Evolutionary conservation across 805 yeast species (phyloP).

Genomic region (Zygosaccharomyces rouxii): DNA sequence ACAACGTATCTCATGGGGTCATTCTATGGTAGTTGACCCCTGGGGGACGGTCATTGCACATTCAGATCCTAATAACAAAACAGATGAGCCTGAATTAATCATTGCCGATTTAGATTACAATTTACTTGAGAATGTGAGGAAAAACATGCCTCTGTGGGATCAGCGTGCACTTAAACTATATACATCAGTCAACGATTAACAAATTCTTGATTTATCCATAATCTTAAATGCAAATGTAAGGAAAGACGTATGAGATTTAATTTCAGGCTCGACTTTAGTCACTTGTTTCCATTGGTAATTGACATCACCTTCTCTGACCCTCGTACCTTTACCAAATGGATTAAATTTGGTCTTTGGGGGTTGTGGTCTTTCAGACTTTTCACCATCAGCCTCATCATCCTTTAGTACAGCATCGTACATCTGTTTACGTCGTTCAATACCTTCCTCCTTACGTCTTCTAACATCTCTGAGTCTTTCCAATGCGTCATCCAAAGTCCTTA

Average conservation of each 20-base stretch:
- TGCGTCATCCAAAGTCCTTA: constrained; percentile 74
- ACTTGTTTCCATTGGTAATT: constrained; percentile 77
- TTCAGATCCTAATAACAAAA: constrained; percentile 41
- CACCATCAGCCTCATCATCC: constrained; percentile 24
- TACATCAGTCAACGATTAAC: neutral
- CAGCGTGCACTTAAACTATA: constrained; percentile 47
- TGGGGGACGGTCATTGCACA: constrained; percentile 78
- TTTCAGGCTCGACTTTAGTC: constrained; percentile 76
- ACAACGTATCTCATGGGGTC: constrained; percentile 76
- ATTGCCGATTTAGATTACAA: constrained; percentile 64
- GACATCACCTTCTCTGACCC: constrained; percentile 84
- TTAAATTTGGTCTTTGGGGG: constrained; percentile 58
- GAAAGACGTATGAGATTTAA: constrained; percentile 91
- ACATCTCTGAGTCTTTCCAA: constrained; percentile 76
- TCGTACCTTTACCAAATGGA: constrained; percentile 88
- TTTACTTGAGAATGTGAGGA: constrained; percentile 47
- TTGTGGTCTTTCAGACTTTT: constrained; percentile 26
- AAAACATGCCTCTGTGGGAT: constrained; percentile 69
- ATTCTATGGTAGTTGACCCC: constrained; percentile 82
- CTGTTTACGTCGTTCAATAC: constrained; percentile 52
- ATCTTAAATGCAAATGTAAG: constrained; percentile 76
- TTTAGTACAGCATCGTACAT: constrained; percentile 25
- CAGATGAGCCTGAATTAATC: constrained; percentile 43
- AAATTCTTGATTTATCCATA: constrained; percentile 21
- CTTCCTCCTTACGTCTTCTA: constrained; percentile 62